Evolutionary conservation across 805 yeast species (phyloP), one percentile per base, ranked within the genome.

Genomic region (Danielia reshetovae): DNA sequence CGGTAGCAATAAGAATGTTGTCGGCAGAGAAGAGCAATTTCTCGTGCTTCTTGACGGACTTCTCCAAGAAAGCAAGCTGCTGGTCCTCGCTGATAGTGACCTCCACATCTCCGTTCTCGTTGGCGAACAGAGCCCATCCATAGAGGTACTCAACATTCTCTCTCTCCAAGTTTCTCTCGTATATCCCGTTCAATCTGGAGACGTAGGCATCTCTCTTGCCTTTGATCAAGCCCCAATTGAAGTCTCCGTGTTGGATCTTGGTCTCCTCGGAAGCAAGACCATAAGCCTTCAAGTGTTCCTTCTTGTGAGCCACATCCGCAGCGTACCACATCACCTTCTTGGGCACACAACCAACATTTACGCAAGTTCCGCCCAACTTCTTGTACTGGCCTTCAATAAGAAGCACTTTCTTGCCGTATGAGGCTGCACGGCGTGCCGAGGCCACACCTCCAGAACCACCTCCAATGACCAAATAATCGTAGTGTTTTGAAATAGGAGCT

Each of bases 381-480:
- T 61, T 47, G 45, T 71, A 81, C 34, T 78, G 76, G 26, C 85
- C 77, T 62, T 93, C 98, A 35, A 93, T 72, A 14, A 93, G 55
- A 34, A 89, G 68, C 1, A 93, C 81, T 48, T 87, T 86, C 17
- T 94, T 95, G 17, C 98, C 98, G 50, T 89, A 78, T 21, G 78
- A 74, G 24, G 97, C 96, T 9, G 98, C 97, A 52, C 97, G 79
- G 62, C 99, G 80, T 11, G 97, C 94, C 14, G 94, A 81, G n/a
- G 98, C 96, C 29, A 93, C 97, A 48, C 99, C 99, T 30, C 97
- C 99, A 24, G 96, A 87, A 10, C 99, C 99, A 39, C 98, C 99
- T 34, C 99, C 99, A 47, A 93, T 93, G 39, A 93, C 98, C 33
- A 93, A 68, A 58, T 85, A 90, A 54, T 93, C 88, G 71, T 79